phyloP scores from a whole-genome alignment of 208 protist genomes.

The Leishmania lainsoni region DNA sequence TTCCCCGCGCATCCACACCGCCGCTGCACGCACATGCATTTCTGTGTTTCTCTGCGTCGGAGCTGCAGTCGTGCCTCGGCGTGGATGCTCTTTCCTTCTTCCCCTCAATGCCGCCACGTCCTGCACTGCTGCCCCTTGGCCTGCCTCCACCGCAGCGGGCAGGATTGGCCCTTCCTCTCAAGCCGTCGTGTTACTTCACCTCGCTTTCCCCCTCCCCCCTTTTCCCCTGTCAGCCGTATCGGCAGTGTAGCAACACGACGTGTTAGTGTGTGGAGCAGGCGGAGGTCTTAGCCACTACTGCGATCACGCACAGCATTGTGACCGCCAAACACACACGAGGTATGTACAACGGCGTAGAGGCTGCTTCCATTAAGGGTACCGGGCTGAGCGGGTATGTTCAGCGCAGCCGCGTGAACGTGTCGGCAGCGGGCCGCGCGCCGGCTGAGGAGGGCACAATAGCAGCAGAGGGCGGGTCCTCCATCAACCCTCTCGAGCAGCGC shows the following conservation, averaged over 20 bases:
- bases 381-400: slow-evolving; percentile 88
- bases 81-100: too few species aligned
- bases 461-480: slow-evolving; percentile 24
- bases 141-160: not conserved
- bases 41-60: not conserved
- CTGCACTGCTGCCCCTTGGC: not conserved
- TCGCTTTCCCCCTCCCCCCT: not conserved
- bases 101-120: not conserved
- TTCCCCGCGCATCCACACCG: not conserved
- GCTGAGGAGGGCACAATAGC: slow-evolving; percentile 34
- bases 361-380: slow-evolving; percentile 70
- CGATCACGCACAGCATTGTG: not conserved
- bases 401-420: slow-evolving; percentile 56
- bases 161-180: not conserved
- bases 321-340: not conserved
- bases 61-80: not conserved
- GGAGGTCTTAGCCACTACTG: not conserved
- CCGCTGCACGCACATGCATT: not conserved
- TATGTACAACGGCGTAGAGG: slow-evolving; percentile 86
- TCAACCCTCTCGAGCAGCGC: slow-evolving; percentile 71
- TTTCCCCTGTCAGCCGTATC: not conserved
- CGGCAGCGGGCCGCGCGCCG: slow-evolving; percentile 27
- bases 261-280: not conserved
- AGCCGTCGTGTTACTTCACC: not conserved
- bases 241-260: not conserved